Conservation (phyloP, 257 asterid species). For the Ilex asprella region DNA sequence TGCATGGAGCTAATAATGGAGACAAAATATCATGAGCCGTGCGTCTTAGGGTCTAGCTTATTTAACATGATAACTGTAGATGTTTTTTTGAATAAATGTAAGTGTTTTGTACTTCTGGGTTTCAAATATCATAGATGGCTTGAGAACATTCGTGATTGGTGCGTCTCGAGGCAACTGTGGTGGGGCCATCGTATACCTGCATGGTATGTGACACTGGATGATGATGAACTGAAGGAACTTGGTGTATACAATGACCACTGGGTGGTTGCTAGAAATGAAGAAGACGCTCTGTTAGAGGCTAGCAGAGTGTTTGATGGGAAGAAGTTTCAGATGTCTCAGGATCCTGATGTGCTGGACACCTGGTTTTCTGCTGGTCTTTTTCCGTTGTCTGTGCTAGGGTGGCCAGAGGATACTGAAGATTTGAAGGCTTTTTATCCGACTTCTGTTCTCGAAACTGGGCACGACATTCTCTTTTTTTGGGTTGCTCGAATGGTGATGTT, state of each 20-base stretch:
- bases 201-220: constrained; percentile 74
- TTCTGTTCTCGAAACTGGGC: constrained; percentile 93
- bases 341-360: constrained; percentile 92
- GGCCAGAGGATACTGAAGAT: constrained; percentile 92
- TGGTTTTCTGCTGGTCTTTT: constrained; percentile 98
- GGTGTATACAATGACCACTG: constrained; percentile 62
- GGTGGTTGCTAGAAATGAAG: constrained; percentile 78
- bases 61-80: not conserved
- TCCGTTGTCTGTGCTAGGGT: constrained; percentile 83
- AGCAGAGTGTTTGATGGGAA: constrained; percentile 46
- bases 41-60: no score
- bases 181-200: constrained; percentile 98
- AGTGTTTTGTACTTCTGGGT: not conserved
- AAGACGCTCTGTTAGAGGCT: constrained; percentile 68
- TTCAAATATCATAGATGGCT: constrained; percentile 73
- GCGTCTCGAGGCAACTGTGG: constrained; percentile 98
- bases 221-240: constrained; percentile 61
- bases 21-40: no score
- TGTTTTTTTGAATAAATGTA: not conserved
- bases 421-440: constrained; percentile 75
- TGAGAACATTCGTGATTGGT: constrained; percentile 95
- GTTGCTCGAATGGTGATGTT: constrained; percentile 98
- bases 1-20: no score
- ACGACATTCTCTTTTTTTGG: constrained; percentile 91
- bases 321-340: constrained; percentile 61